Base-by-base conservation (phyloP, 1,284 basidiomycete genomes). In the Veloporphyrellus conicus region DNA sequence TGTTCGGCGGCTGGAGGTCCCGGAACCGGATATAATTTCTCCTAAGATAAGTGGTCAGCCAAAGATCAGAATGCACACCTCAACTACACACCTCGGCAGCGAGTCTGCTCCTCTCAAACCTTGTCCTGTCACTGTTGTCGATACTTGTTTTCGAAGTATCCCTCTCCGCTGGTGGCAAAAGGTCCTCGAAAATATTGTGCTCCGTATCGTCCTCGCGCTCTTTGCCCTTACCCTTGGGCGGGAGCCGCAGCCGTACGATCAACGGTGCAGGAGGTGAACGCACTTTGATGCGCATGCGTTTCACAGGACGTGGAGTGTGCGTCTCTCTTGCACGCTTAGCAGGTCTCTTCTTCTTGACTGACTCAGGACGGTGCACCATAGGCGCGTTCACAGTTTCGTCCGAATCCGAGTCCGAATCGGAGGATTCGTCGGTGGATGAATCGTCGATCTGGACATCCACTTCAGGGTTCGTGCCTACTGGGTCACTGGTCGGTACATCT, bases 111-210 rank as follows among this genome's bases (percentile, higher is more conserved):
- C 74, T 75, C 54, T 94, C 87, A 63, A 91, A 98, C 35, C 79
- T 74, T 43, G 77, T 68, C 60, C 88, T 87, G 66, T 99, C 95
- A 9, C 64, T 61, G n/a, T 69, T 68, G 2, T 68, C 65, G 32
- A 93, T 81, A 6, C 69, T 65, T n/a, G 93, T 93, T 54, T 81
- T 83, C 16, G 75, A 70, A 23, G 78, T 87, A 63, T 93, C 89
- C 23, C 92, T 82, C 45, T 97, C 88, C 14, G 76, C 72, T 0
- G 76, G 72, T 15, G 67, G 69, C 43, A 98, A 73, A 46, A 94
- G 72, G 33, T 93, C 88, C 48, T 94, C 87, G 68, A 95, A 91
- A 48, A 93, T 73, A n/a, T 82, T 81, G 31, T 61, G 58, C 34
- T 71, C 70, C n/a, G 57, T 69, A 19, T 80, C 76, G 8, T 81